Evolutionary conservation across 257 asterid genomes (phyloP), one percentile per base, ranked within the genome.

Genomic region (Coffea canephora): DNA sequence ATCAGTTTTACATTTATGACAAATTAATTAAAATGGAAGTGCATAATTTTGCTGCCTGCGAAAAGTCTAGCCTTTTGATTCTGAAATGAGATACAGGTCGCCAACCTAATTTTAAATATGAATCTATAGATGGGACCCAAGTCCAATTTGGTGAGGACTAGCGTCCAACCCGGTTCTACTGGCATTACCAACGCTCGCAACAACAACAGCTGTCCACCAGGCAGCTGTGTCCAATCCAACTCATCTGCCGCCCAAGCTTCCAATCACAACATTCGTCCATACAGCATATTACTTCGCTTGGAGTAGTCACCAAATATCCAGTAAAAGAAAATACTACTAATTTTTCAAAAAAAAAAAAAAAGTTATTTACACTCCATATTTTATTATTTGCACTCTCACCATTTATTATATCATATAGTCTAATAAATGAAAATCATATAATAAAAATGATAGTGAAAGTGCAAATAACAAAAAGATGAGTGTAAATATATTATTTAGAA

Each of bases 81-180:
- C 31, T 31, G 31, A 31, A 31, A 31, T 31, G 31, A 31, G 1
- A 31, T 31, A 31, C 31, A 31, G 31, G 31, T 31, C 31, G 31
- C 1, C 1, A 31, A 31, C 31, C 31, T 31, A 31, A 31, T 31
- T 31, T 31, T 31, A 31, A 31, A 31, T 27, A 69, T 27, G 43
- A 77, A 31, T 15, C 8, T 48, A 59, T 84, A 6, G 11, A 19
- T 69, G 59, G 67, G 85, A 54, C 81, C 85, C 83, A 48, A 12
- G 82, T 74, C 19, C 49, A 67, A 50, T 78, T 61, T 61, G 81
- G 82, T 54, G 77, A 77, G 67, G 86, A 86, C 87, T 86, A 72
- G 69, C 69, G 82, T 89, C 92, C 86, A 85, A 82, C 81, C 82
- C 72, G 68, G 84, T 79, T 86, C 6, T 71, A 61, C 54, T 48